Conservation (phyloP, 1,284 basidiomycete genomes). For the Lentinula novae-zelandiae region DNA sequence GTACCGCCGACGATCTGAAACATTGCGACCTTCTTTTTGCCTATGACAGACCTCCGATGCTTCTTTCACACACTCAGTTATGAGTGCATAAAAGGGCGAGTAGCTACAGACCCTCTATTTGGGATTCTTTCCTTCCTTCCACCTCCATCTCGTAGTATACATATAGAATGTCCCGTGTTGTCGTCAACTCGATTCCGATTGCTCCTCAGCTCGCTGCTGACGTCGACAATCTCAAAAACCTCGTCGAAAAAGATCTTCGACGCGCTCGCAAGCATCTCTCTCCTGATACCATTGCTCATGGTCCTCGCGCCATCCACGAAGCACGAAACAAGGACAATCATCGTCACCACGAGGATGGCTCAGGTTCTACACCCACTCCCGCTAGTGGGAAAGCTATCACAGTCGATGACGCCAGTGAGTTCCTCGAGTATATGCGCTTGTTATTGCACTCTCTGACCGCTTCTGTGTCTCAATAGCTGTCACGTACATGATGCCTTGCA, state of each 20-base stretch:
- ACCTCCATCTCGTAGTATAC: not conserved
- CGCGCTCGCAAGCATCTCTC: conserved; percentile 49
- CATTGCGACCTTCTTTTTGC: no score
- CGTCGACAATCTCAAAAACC: conserved; percentile 37
- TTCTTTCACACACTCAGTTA: not conserved
- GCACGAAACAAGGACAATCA: conserved; percentile 21
- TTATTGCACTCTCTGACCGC: not conserved
- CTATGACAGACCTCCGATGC: not conserved
- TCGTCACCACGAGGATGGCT: conserved; percentile 18
- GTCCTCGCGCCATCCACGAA: conserved; percentile 33
- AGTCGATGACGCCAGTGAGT: conserved; percentile 47
- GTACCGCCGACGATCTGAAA: no score
- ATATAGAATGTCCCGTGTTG: not conserved
- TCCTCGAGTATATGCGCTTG: not conserved
- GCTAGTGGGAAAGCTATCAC: conserved; percentile 30
- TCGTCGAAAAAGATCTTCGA: conserved; percentile 47
- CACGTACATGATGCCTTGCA: conserved; percentile 30
- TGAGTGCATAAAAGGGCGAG: not conserved
- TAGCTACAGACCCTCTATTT: not conserved
- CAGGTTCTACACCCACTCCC: conserved; percentile 18
- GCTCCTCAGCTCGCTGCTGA: conserved; percentile 39
- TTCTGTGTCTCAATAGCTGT: conserved; percentile 20
- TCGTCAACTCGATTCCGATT: conserved; percentile 34
- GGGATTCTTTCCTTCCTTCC: not conserved
- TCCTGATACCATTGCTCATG: conserved; percentile 45